These are phyloP conservation scores for Rubroshorea leprosula DNA, from an alignment of 345 rosid genomes.

Conservation along the genomic window DNA sequence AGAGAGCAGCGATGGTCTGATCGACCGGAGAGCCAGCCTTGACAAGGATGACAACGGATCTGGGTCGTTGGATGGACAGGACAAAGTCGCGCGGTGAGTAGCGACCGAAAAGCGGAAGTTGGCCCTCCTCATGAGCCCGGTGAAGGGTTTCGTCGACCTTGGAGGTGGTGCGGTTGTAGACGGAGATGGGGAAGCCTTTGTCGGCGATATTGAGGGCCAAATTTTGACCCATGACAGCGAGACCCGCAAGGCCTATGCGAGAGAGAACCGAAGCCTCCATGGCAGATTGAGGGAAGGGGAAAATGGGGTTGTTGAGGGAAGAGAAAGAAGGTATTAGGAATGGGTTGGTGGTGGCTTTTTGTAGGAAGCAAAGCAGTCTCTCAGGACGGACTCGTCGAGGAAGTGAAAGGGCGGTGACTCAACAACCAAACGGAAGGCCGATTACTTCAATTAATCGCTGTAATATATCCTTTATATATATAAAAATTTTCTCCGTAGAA, in stretches of 20 bases:
- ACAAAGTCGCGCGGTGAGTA: slow-evolving; percentile 79
- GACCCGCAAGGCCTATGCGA: slow-evolving; percentile 40
- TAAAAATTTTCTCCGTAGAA: too few species aligned
- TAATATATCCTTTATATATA: too few species aligned
- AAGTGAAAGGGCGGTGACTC: neutral
- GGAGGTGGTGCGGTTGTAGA: slow-evolving; percentile 82
- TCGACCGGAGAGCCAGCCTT: slow-evolving; percentile 89
- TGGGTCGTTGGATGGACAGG: slow-evolving; percentile 76
- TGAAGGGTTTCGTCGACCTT: slow-evolving; percentile 83
- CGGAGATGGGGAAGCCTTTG: slow-evolving; percentile 92
- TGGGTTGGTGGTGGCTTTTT: neutral
- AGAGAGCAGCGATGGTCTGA: slow-evolving; percentile 67
- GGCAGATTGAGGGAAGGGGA: neutral
- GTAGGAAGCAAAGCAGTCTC: neutral
- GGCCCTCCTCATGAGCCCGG: slow-evolving; percentile 65
- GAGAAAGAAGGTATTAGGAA: neutral
- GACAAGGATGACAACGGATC: slow-evolving; percentile 70
- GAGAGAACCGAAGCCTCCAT: neutral
- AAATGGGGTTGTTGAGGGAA: neutral
- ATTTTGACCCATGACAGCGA: slow-evolving; percentile 99
- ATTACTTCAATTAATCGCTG: too few species aligned
- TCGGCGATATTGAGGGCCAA: slow-evolving; percentile 89
- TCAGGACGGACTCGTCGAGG: neutral
- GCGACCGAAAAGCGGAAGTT: slow-evolving; percentile 71
- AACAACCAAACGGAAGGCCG: neutral